Base-by-base conservation (phyloP, 2,329 filamentous ascomycete species). In the Pestalotiopsis fici region DNA sequence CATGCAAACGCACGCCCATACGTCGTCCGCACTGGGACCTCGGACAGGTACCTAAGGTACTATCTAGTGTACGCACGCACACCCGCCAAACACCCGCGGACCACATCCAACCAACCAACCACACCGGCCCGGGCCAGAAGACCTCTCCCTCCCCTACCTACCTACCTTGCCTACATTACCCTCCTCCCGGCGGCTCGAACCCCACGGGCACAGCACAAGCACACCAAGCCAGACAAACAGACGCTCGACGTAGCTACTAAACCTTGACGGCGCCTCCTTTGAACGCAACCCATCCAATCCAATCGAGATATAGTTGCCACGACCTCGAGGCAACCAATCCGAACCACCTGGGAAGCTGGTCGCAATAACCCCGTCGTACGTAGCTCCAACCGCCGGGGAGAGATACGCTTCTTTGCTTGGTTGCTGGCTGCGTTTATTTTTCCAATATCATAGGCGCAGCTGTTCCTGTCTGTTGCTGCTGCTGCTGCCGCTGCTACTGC, bases 241-340 rank as follows among this genome's bases (percentile, higher is more conserved):
- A 35, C 28, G 23, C 63, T 65, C 50, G 28, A 54, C 63, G 39
- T 23, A 28, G 43, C 21, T n/a, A 37, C 63, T 65, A 65, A 65
- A 65, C 63, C 50, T 65, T 57, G 63, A 59, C 63, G 63, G 54
- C 63, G 63, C 63, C 63, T 59, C 54, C 37, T 65, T 28, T 31
- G 31, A 59, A 35, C 31, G 43, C 43, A 50, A 18, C 64, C 35
- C 50, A 59, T 43, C 37, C 56, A 37, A 61, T 66, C 64, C 64
- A 66, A 54, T 66, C 35, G 56, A 66, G 21, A 66, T 35, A 35
- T 18, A 66, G 37, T 66, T 43, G 64, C 64, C 64, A 66, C 64
- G 37, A 66, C 56, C 56, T 50, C 13, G 27, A 43, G 50, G 25
- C 4, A 50, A 21, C 43, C 43, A 28, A 37, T 18, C 50, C 57